phyloP scores from a whole-genome alignment of 2,329 filamentous ascomycete genomes.

The Ophiostoma piceae region DNA sequence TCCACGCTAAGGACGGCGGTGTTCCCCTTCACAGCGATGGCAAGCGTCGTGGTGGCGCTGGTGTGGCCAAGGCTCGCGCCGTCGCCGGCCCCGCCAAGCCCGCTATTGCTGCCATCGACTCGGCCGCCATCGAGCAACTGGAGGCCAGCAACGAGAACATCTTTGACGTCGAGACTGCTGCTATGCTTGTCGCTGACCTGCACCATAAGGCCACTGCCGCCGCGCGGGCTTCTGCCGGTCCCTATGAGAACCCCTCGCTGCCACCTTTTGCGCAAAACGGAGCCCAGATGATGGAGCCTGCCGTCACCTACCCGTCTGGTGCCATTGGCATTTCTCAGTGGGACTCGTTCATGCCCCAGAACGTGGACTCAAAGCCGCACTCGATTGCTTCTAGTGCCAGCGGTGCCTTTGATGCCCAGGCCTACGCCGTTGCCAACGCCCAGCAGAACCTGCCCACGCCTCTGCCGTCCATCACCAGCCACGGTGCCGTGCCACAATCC shows the following conservation, averaged over 20 bases:
- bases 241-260: constrained; percentile 55
- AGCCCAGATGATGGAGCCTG: constrained; percentile 68
- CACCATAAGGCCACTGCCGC: constrained; percentile 85
- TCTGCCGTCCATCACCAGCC: constrained; percentile 64
- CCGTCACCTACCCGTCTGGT: constrained; percentile 69
- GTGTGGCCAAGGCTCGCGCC: constrained; percentile 57
- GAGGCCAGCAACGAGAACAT: constrained; percentile 84
- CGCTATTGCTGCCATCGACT: constrained; percentile 68
- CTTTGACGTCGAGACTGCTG: constrained; percentile 94
- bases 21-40: constrained; percentile 89
- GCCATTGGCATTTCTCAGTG: constrained; percentile 81
- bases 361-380: constrained; percentile 68
- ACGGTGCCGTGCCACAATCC: constrained; percentile 61
- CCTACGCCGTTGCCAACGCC: constrained; percentile 55
- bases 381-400: constrained; percentile 63
- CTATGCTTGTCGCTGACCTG: constrained; percentile 97
- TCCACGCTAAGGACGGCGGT: constrained; percentile 96
- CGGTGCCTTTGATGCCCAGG: constrained; percentile 63
- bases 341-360: constrained; percentile 77
- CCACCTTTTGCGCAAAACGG: constrained; percentile 64
- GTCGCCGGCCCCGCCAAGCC: constrained; percentile 65
- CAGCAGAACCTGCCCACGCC: constrained; percentile 56
- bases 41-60: constrained; percentile 65
- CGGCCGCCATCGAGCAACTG: constrained; percentile 84
- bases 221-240: constrained; percentile 54